phyloP scores from a whole-genome alignment of 495 filamentous ascomycete species.

The Lasiosphaeria miniovina region DNA sequence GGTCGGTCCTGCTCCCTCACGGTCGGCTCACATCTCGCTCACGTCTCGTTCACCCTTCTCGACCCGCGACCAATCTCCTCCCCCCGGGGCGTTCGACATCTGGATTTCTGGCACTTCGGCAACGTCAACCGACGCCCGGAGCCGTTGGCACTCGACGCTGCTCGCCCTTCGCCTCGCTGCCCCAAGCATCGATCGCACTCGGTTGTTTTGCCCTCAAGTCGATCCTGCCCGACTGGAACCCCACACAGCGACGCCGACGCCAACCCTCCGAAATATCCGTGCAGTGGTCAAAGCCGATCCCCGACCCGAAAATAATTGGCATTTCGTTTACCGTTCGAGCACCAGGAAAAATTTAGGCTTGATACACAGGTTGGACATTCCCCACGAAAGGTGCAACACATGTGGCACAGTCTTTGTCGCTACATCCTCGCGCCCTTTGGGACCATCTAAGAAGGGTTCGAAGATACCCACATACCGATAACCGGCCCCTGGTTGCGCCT shows the following conservation, averaged over 20 bases:
- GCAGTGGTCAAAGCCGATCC: no score
- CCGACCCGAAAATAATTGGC: no score
- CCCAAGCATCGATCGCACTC: not conserved
- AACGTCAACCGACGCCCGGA: not conserved
- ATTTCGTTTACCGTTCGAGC: not conserved
- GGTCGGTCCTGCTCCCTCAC: not conserved
- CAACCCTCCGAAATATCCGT: not conserved
- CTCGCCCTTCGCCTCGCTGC: not conserved
- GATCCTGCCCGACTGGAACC: not conserved
- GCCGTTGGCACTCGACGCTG: not conserved
- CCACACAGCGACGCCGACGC: not conserved
- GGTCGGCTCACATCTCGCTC: not conserved
- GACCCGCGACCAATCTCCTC: not conserved
- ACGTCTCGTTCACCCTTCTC: not conserved
- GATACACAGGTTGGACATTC: conserved; percentile 7
- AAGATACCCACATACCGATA: no score
- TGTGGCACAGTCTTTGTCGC: conserved; percentile 4
- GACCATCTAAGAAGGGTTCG: no score
- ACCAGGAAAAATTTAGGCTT: not conserved
- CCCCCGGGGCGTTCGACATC: not conserved
- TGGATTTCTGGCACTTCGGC: not conserved
- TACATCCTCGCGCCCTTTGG: conserved; percentile 8
- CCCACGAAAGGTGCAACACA: not conserved
- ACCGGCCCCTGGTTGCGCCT: no score
- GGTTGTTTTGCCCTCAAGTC: not conserved